Evolutionary conservation across 768 basidiomycete species (phyloP).

Genomic region (Cystobasidium onofrii): DNA sequence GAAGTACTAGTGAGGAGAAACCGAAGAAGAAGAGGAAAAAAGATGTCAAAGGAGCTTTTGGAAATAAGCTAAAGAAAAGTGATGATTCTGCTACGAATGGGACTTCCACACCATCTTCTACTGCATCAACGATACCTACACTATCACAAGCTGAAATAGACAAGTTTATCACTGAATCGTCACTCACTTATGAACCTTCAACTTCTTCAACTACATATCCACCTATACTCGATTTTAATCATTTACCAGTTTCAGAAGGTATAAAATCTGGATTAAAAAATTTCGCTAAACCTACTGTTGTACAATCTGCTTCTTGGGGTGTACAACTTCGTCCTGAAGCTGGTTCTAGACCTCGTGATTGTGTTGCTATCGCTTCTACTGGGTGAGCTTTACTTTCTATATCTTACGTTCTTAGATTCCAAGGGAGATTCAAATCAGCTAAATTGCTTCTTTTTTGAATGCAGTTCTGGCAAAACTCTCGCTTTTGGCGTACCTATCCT

Average conservation of each 20-base stretch:
- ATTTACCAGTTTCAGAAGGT: slow-evolving; percentile 59
- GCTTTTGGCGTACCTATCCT: slow-evolving; percentile 89
- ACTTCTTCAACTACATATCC: slow-evolving; percentile 50
- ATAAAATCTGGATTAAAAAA: slow-evolving; percentile 59
- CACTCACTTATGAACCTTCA: slow-evolving; percentile 62
- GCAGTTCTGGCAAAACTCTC: slow-evolving; percentile 69
- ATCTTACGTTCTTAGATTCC: background rate
- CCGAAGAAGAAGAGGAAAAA: slow-evolving; percentile 31
- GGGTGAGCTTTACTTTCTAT: slow-evolving; percentile 8
- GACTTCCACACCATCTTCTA: slow-evolving; percentile 40
- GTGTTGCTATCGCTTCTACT: slow-evolving; percentile 33
- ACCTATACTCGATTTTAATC: slow-evolving; percentile 67
- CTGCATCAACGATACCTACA: slow-evolving; percentile 43
- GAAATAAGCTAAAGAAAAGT: background rate
- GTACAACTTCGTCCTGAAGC: slow-evolving; percentile 65
- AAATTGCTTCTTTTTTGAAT: slow-evolving; percentile 19
- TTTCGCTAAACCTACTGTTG: slow-evolving; percentile 84
- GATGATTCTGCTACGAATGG: background rate
- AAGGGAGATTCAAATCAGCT: background rate
- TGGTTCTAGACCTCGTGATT: slow-evolving; percentile 19
- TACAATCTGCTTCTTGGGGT: slow-evolving; percentile 93
- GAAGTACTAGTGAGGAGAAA: background rate
- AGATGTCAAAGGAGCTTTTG: slow-evolving; percentile 15
- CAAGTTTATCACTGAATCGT: slow-evolving; percentile 63
- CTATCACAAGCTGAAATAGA: slow-evolving; percentile 50